Evolutionary conservation across 495 filamentous ascomycete species (phyloP), one percentile per base, ranked within the genome.

Genomic region (Annulohypoxylon bovei): DNA sequence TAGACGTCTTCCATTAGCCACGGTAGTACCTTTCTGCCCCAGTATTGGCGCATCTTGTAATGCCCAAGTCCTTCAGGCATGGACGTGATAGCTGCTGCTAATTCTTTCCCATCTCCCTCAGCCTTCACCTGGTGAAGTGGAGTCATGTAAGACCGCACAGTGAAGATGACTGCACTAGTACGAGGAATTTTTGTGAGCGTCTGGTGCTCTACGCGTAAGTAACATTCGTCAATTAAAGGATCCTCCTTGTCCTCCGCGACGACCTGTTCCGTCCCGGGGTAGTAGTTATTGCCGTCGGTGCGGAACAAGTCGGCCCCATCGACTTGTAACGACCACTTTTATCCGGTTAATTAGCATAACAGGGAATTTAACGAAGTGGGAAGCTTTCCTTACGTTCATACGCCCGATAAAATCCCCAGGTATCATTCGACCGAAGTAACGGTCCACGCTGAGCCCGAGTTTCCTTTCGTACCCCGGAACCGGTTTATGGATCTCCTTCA

Each of bases 61-160:
- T 81, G 75, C 69, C 81, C 77, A 61, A 91, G 6, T 86, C 89
- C 67, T 75, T 78, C 56, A 79, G 69, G 83, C 76, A 92, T 75
- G 6, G 90, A 90, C 61, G 91, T 88, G 75, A 92, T 89, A 0
- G 90, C 90, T 12, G 72, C 68, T 1, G 87, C 89, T 37, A 93
- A 70, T 9, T 84, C 86, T 73, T 87, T 84, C 0, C 85, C 86
- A 4, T 82, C 69, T 0, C 90, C 90, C 69, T 92, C 90, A 3
- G 83, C 85, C 76, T 87, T 90, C 57, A 94, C 81, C 22, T 88
- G 78, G 16, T 74, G 65, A 3, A 94, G 73, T 5, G 86, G 83
- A 67, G 91, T 92, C 54, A 87, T 79, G 78, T 92, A 93, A n/a
- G 88, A 93, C 76, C 92, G 88, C 68, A 93, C 87, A 16, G 78